Percentiles rank a stretch among this genome's conserved stretches.
phyloP scores from a whole-genome alignment of 2,329 filamentous ascomycete species.

The Paecilomyces formosus region DNA sequence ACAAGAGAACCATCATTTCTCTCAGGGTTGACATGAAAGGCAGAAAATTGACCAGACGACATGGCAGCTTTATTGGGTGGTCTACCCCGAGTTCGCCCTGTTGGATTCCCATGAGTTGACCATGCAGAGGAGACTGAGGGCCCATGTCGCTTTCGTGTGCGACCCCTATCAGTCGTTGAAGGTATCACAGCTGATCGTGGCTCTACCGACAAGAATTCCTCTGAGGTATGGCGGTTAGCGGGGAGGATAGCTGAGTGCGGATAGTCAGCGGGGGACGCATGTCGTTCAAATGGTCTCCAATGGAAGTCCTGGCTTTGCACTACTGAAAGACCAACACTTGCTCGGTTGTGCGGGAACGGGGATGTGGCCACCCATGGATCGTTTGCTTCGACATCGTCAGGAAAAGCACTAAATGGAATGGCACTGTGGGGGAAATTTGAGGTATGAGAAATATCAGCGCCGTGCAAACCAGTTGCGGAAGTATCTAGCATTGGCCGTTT shows the following conservation, averaged over 20 bases:
- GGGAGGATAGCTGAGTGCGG: conserved; percentile 74
- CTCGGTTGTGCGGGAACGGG: conserved; percentile 35
- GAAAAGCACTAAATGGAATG: conserved; percentile 46
- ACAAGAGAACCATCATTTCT: conserved; percentile 40
- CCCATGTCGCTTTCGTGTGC: conserved; percentile 57
- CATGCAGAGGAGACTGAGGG: conserved; percentile 88
- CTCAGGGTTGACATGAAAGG: conserved; percentile 57
- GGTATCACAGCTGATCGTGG: conserved; percentile 69
- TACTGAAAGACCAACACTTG: conserved; percentile 5
- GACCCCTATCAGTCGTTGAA: conserved; percentile 39
- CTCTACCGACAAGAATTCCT: conserved; percentile 38
- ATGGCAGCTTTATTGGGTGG: conserved; percentile 67
- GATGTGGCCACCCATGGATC: conserved; percentile 34
- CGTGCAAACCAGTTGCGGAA: conserved; percentile 40
- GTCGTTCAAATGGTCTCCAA: conserved; percentile 45
- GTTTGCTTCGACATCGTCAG: conserved; percentile 44
- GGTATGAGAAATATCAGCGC: conserved; percentile 34
- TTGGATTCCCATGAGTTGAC: conserved; percentile 58
- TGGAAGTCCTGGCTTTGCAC: conserved; percentile 28
- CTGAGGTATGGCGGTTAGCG: conserved; percentile 24
- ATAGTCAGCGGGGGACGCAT: conserved; percentile 61
- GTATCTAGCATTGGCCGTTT: conserved; percentile 59
- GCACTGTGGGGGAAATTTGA: conserved; percentile 45
- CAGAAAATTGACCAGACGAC: conserved; percentile 60
- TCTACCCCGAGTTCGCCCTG: conserved; percentile 68